Conservation (phyloP, 768 basidiomycete genomes). For the Leccinum variicolor region DNA sequence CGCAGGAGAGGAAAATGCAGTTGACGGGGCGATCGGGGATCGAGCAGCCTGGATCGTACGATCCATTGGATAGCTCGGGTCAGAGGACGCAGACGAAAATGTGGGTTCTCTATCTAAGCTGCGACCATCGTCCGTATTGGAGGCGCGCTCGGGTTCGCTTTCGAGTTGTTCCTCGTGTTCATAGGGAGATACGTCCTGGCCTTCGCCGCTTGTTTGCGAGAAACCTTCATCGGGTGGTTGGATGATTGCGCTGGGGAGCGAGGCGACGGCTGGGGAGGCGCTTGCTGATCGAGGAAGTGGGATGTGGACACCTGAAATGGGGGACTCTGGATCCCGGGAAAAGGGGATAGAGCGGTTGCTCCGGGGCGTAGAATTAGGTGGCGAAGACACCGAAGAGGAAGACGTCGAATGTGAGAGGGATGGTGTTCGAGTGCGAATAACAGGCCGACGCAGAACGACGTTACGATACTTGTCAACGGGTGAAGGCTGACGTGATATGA, state of each 20-base stretch:
- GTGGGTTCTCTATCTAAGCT: conserved; percentile 51
- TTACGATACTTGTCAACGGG: conserved; percentile 63
- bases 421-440: conserved; percentile 56
- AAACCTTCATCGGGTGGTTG: conserved; percentile 19
- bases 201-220: conserved; percentile 16
- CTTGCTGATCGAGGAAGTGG: conserved; percentile 53
- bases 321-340: conserved; percentile 43
- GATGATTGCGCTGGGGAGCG: conserved; percentile 22
- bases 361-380: conserved; percentile 61
- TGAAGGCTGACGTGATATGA: conserved; percentile 46
- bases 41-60: conserved; percentile 25
- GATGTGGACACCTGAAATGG: conserved; percentile 42
- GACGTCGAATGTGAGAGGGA: conserved; percentile 62
- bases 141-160: conserved; percentile 20
- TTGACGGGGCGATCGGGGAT: conserved; percentile 38
- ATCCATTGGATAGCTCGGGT: conserved; percentile 31
- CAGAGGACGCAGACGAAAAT: conserved; percentile 65
- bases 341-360: conserved; percentile 47
- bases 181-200: neutral
- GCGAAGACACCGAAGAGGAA: conserved; percentile 49
- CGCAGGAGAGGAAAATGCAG: conserved; percentile 51
- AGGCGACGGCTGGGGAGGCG: conserved; percentile 43
- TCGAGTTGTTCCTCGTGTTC: conserved; percentile 10
- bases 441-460: conserved; percentile 52
- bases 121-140: conserved; percentile 25